Base-by-base conservation (phyloP, 2,329 filamentous ascomycete species). In the Pseudogymnoascus sp. region DNA sequence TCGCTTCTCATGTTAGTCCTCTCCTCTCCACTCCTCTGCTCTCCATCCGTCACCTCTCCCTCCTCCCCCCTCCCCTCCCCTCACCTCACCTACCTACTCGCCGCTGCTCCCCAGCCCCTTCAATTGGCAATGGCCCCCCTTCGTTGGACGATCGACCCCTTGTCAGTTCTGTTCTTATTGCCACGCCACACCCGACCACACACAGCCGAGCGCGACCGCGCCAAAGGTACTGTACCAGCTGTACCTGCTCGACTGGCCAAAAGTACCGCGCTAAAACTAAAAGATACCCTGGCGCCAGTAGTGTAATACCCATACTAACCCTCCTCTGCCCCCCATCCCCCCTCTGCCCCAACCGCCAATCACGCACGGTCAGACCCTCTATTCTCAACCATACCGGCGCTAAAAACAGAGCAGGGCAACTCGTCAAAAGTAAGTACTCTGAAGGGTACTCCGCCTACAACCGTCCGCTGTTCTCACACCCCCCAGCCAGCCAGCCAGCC, bases 41-140 rank as follows among this genome's bases (percentile, higher is more conserved):
- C 25, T 28, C 28, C n/a, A n/a, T n/a, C 28, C 28, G 8, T 50
- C 63, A 14, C 60, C 65, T 53, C 60, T 4, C 64, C 61, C 63
- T 53, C 62, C 59, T 63, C 64, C 63, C 59, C 61, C 67, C 59
- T 61, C 67, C 62, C 47, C 66, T 60, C 21, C 21, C 21, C 21
- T 21, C 21, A 21, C 21, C 21, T 21, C 21, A 2, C 65, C n/a
- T n/a, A 28, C 65, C 64, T 65, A 67, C 65, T 63, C 66, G 63
- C 63, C 63, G 64, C 61, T 63, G 56, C 64, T 65, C 63, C 66
- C 62, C 60, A 67, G 63, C 65, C 64, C 64, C 37, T 40, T n/a
- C 37, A 40, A 40, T 40, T 40, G 37, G n/a, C 14, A 40, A 40
- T 16, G 4, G 5, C 37, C 37, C 37, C 37, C 37, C 37, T 16